Conservation (phyloP, 2,329 filamentous ascomycete species). For the Fusarium sp. region DNA sequence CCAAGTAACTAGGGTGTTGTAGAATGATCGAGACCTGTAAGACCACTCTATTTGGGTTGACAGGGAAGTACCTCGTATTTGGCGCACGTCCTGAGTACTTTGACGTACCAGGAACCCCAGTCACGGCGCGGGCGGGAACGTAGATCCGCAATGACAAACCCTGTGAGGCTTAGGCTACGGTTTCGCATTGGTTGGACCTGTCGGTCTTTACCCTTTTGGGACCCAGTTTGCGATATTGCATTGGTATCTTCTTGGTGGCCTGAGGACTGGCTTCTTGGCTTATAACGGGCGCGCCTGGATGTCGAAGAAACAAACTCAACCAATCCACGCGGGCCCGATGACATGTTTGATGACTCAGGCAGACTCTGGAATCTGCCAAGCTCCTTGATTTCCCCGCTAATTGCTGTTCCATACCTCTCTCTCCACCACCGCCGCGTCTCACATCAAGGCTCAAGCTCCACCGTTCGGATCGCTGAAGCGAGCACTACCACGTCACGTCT, state of each 20-base stretch:
- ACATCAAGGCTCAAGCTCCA: constrained; percentile 11
- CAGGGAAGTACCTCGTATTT: no score
- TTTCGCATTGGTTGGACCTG: neutral
- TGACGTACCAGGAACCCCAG: neutral
- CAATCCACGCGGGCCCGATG: constrained; percentile 13
- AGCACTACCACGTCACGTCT: neutral
- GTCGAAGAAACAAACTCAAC: constrained; percentile 1
- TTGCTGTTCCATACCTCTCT: neutral
- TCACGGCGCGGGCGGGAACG: neutral
- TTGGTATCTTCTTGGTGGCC: neutral
- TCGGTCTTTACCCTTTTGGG: neutral
- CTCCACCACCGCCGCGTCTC: neutral
- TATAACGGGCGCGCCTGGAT: no score
- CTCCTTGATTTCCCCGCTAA: constrained; percentile 12
- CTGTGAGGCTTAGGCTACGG: neutral
- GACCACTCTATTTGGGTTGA: no score
- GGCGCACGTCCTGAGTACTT: neutral
- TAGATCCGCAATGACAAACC: neutral
- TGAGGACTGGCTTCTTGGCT: neutral
- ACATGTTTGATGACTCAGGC: constrained; percentile 20
- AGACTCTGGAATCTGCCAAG: neutral
- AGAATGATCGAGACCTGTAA: no score
- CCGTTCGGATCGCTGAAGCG: constrained; percentile 1
- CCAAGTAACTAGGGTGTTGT: no score
- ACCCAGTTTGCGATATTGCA: constrained; percentile 29